Evolutionary conservation across 1,284 basidiomycete species (phyloP), one percentile per base, ranked within the genome.

Genomic region (Puccinia horiana): DNA sequence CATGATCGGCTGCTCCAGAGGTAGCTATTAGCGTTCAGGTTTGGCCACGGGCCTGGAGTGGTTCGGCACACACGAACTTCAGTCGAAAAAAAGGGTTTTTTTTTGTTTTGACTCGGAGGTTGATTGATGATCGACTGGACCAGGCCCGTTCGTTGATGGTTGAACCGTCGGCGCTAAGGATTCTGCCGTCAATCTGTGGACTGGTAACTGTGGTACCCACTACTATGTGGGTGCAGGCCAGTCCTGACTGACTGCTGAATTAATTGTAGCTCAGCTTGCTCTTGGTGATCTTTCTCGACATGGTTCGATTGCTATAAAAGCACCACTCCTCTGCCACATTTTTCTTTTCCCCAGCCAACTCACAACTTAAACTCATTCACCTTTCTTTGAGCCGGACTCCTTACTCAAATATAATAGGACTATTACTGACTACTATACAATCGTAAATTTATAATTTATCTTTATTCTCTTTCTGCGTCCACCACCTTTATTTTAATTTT

Each of bases 331-430:
- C 42, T 44, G 42, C 42, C 42, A 6, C 42, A 44, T 6, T 44
- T 16, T 23, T 52, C 20, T n/a, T 18, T 63, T 18, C 26, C 58
- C 20, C 58, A 63, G 58, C 58, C 32, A 35, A 9, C 58, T 35
- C 16, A 63, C 58, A 52, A 63, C 26, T 32, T 18, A 52, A 35
- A 3, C 4, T 32, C 18, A 32, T 69, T 69, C 23, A 37, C 32
- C 1, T 44, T 69, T 44, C 67, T 69, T n/a, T 44, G 67, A 69
- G 67, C 67, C 67, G 67, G 37, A 18, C 67, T 69, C 67, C 67
- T 63, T 63, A 52, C 49, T 52, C 8, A 47, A 8, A 47, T 8
- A 5, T n/a, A n/a, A 54, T 54, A 54, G 23, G 8, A 4, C 8
- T 18, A 4, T 18, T 8, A 58, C 29, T 29, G 20, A 58, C 56